Evolutionary conservation across 2,329 filamentous ascomycete species (phyloP).

Genomic region (Neopestalotiopsis clavispora): DNA sequence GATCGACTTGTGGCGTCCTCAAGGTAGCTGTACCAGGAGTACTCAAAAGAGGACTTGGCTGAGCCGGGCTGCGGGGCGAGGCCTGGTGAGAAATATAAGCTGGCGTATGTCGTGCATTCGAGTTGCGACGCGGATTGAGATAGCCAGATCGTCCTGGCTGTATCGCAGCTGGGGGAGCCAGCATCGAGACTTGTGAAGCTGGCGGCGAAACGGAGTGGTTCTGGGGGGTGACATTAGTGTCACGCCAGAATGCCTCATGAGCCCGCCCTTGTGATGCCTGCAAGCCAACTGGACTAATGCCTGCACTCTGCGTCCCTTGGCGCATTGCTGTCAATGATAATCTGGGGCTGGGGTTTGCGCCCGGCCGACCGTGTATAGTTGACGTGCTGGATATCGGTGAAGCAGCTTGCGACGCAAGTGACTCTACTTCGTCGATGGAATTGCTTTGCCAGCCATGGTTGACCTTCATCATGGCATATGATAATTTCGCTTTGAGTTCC

Average conservation of each 20-base stretch:
- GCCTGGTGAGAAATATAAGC: constrained; percentile 55
- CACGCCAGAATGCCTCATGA: constrained; percentile 52
- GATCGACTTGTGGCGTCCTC: constrained; percentile 47
- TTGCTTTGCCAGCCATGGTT: constrained; percentile 87
- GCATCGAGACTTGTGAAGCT: constrained; percentile 39
- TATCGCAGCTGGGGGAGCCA: constrained; percentile 61
- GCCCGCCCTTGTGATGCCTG: constrained; percentile 33
- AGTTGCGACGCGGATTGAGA: constrained; percentile 53
- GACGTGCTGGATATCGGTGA: constrained; percentile 67
- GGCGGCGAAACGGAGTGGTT: constrained; percentile 44
- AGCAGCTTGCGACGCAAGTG: constrained; percentile 69
- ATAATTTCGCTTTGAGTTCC: constrained; percentile 81
- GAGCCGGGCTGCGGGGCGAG: constrained; percentile 46
- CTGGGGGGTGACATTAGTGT: constrained; percentile 41
- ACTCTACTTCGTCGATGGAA: constrained; percentile 78
- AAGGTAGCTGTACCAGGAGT: constrained; percentile 39
- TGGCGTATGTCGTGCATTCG: constrained; percentile 54
- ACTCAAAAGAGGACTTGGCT: constrained; percentile 46
- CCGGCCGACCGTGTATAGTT: constrained; percentile 56
- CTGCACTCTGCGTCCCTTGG: constrained; percentile 37
- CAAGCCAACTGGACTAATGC: constrained; percentile 33
- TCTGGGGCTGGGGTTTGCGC: constrained; percentile 60
- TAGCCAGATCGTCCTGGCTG: constrained; percentile 50
- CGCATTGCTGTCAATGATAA: constrained; percentile 42
- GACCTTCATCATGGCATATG: constrained; percentile 93